Conservation (phyloP, 306 rosid genomes). For the Leucaena leucocephala region DNA sequence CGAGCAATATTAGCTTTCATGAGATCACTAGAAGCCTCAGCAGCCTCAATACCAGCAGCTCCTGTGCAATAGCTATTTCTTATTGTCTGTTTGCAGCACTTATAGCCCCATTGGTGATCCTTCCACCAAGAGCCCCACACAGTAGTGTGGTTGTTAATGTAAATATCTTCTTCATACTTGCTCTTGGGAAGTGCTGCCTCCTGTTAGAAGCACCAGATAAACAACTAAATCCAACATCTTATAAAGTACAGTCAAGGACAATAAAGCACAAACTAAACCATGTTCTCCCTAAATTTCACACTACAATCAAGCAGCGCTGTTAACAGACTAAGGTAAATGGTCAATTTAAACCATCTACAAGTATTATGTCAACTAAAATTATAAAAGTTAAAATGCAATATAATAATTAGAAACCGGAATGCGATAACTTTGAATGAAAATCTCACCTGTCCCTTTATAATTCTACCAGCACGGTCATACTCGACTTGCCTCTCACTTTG, state of each 20-base stretch:
- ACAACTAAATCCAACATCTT: constrained; percentile 1
- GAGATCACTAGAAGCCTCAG: constrained; percentile 62
- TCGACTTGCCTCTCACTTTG: constrained; percentile 26
- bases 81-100: constrained; percentile 65
- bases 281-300: neutral
- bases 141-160: constrained; percentile 62
- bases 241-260: neutral
- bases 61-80: constrained; percentile 66
- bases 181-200: constrained; percentile 60
- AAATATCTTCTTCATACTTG: constrained; percentile 66
- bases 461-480: constrained; percentile 56
- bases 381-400: neutral
- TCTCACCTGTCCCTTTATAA: constrained; percentile 38
- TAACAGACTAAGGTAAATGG: neutral
- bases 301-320: neutral
- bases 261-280: neutral
- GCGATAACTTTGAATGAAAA: neutral
- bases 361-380: neutral
- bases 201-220: constrained; percentile 22
- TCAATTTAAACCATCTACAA: constrained; percentile 6
- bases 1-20: constrained; percentile 85
- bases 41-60: constrained; percentile 62
- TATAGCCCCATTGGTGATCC: constrained; percentile 81
- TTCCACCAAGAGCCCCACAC: constrained; percentile 87
- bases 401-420: neutral